Evolutionary conservation across 2,329 filamentous ascomycete species (phyloP).

Genomic region (Pseudofabraea citricarpa): DNA sequence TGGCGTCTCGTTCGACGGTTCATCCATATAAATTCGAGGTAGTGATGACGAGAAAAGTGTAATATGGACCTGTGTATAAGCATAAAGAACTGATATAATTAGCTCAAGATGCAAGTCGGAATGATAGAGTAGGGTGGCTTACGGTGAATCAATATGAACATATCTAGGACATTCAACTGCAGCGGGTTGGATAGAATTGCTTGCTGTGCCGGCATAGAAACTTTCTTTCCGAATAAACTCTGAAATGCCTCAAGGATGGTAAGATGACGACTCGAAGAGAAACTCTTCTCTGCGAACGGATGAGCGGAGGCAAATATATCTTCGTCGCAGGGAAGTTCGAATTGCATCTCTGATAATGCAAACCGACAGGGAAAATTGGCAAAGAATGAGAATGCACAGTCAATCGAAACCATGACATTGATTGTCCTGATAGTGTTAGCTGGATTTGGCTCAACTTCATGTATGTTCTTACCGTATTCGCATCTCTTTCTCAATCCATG

Average conservation of each 20-base stretch:
- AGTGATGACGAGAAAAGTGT: constrained; percentile 12
- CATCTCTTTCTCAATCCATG: constrained; percentile 39
- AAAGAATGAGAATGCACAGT: constrained; percentile 39
- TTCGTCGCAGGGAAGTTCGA: constrained; percentile 37
- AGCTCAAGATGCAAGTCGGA: neutral
- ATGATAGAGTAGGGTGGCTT: neutral
- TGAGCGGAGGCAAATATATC: constrained; percentile 33
- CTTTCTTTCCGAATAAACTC: constrained; percentile 26
- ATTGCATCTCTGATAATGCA: constrained; percentile 33
- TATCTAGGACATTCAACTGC: constrained; percentile 15
- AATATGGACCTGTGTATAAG: constrained; percentile 16
- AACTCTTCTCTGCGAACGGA: constrained; percentile 35
- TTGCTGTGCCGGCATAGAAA: neutral
- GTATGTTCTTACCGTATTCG: constrained; percentile 31
- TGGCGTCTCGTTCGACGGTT: neutral
- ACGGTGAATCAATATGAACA: constrained; percentile 21
- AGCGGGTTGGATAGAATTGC: constrained; percentile 9
- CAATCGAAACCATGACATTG: constrained; percentile 34
- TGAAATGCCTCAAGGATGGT: constrained; percentile 34
- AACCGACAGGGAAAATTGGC: constrained; percentile 39
- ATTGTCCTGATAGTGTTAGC: constrained; percentile 27
- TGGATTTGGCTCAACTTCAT: neutral
- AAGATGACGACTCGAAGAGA: constrained; percentile 30
- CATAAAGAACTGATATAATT: constrained; percentile 15
- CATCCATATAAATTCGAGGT: constrained; percentile 4